A percentile compares a stretch with the other conserved stretches of the same genome.
These are phyloP conservation scores for Aphanomyces euteiches DNA, from an alignment of 352 stramenopile species.

Conservation along the genomic window DNA sequence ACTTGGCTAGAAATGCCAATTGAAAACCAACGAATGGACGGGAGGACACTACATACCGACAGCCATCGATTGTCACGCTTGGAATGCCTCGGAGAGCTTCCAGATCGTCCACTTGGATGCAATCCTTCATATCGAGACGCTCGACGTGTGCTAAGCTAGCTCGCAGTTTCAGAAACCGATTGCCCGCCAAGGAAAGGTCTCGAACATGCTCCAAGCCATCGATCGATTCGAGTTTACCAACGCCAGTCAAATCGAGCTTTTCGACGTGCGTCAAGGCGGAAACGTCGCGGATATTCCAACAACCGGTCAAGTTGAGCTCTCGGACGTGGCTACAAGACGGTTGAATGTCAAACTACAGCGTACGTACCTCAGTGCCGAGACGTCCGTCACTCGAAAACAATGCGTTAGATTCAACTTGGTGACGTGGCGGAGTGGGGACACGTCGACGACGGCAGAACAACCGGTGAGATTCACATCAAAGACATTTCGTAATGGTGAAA, in stretches of 20 bases:
- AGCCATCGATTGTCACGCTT: slow-evolving; percentile 25
- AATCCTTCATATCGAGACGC: slow-evolving; percentile 16
- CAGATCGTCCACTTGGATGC: slow-evolving; percentile 20
- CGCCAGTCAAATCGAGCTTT: slow-evolving; percentile 13
- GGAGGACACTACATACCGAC: slow-evolving; percentile 7
- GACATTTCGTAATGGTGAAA: not conserved
- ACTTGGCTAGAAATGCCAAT: not conserved
- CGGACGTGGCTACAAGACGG: slow-evolving; percentile 10
- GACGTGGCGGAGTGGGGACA: not conserved
- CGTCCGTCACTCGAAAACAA: slow-evolving; percentile 17
- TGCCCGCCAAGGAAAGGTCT: not conserved
- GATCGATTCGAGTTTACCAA: slow-evolving; percentile 15
- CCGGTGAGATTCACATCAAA: not conserved
- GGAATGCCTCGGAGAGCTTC: not conserved
- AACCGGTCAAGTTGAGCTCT: slow-evolving; percentile 19
- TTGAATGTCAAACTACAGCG: not conserved
- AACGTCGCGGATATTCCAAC: slow-evolving; percentile 26
- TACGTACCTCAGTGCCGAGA: slow-evolving; percentile 1
- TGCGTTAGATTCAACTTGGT: not conserved
- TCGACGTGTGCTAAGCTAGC: not conserved
- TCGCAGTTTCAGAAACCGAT: slow-evolving; percentile 3
- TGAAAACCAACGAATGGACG: not conserved
- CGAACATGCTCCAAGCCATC: not conserved
- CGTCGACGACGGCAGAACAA: slow-evolving; percentile 11
- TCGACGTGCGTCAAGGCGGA: not conserved